Base-by-base conservation (phyloP, 2,329 filamentous ascomycete species). In the Lasiodiplodia sp. region DNA sequence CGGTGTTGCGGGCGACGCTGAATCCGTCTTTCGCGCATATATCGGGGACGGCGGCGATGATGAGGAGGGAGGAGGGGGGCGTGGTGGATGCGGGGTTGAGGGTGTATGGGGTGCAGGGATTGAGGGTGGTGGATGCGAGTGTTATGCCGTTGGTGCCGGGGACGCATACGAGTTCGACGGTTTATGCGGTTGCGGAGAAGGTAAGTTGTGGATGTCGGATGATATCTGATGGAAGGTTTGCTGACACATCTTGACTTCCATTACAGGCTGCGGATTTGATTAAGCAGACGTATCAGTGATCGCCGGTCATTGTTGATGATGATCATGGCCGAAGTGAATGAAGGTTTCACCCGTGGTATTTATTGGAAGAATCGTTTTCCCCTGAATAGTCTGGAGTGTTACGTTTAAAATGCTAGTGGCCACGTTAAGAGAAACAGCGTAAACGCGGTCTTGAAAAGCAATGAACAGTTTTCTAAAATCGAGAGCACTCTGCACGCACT, bases 41-140 rank as follows among this genome's bases (percentile, higher is more conserved):
- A 2, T 70, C 77, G 1, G 79, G 79, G 5, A 81, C 78, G 1
- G 76, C 74, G 18, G 74, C 73, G 4, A 68, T 70, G 69, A 38
- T 53, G 60, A 25, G 21, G 18, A 18, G 44, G 37, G 52, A 38
- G 18, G 51, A 53, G 12, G 67, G 51, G 25, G 67, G 62, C 4
- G 67, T 66, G 8, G 49, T 69, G 8, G 67, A 69, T 23, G n/a
- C 52, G 8, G 25, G 11, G 18, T n/a, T 69, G 38, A 18, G 53
- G 16, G 67, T 69, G n/a, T 58, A 66, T 14, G 67, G 67, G 2
- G 67, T 66, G 21, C 16, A 12, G 2, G 11, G 62, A 21, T 12
- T 69, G 67, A n/a, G 62, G n/a, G 67, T 69, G 1, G 38, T 57
- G 8, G 67, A 69, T 40, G 62, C 60, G 11, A 66, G 58, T 18